Conservation (phyloP, 768 basidiomycete species). For the Tulasnella sp. region DNA sequence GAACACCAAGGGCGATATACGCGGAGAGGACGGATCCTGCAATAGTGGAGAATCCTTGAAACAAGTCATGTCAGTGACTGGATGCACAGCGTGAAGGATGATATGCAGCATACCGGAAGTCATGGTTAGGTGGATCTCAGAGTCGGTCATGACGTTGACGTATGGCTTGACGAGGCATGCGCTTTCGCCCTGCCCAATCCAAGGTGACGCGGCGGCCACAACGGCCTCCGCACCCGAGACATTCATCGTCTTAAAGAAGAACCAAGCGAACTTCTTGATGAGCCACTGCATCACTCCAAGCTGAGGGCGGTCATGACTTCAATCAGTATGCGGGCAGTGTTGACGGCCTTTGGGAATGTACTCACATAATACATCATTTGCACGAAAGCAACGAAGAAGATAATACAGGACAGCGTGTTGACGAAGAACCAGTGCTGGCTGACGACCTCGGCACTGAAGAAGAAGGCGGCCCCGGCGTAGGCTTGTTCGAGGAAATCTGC, state of each 20-base stretch:
- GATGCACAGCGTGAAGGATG: background rate
- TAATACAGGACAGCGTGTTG: conserved; percentile 43
- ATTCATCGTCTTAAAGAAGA: conserved; percentile 86
- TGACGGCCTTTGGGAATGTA: background rate
- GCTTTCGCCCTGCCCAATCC: conserved; percentile 84
- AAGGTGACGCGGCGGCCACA: conserved; percentile 87
- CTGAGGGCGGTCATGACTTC: no score
- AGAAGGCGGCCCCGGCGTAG: conserved; percentile 63
- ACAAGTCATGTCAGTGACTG: conserved; percentile 7
- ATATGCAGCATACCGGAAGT: conserved; percentile 48
- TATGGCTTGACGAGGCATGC: conserved; percentile 80
- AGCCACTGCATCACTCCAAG: conserved; percentile 92
- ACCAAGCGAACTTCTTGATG: conserved; percentile 80
- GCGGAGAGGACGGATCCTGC: conserved; percentile 82
- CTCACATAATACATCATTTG: conserved; percentile 76
- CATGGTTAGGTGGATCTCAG: conserved; percentile 82
- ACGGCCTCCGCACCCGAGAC: conserved; percentile 93
- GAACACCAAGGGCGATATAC: conserved; percentile 47
- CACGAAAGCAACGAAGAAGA: conserved; percentile 90
- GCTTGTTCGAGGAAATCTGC: conserved; percentile 67
- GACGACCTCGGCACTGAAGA: conserved; percentile 61
- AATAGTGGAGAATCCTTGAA: conserved; percentile 71
- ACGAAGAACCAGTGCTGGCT: conserved; percentile 69
- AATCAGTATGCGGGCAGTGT: no score
- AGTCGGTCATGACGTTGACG: conserved; percentile 73